phyloP scores from a whole-genome alignment of 1,284 basidiomycete genomes.

The Moesziomyces parantarcticus region DNA sequence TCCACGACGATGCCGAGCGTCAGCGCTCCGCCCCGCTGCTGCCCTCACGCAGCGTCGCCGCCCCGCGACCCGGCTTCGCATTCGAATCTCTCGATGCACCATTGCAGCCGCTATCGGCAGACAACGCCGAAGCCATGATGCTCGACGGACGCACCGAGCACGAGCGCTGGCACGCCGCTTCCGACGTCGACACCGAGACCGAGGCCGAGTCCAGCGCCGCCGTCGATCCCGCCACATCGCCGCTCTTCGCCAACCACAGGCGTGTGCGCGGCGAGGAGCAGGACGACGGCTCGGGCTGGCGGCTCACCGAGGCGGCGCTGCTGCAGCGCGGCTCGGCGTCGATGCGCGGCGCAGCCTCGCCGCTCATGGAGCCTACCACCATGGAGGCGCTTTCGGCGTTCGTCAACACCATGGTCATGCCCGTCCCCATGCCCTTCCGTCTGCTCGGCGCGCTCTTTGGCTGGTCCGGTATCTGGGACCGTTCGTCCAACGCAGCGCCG shows the following conservation, averaged over 20 bases:
- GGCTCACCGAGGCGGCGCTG: constrained; percentile 42
- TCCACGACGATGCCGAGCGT: constrained; percentile 26
- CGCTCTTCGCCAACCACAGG: constrained; percentile 35
- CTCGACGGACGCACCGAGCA: constrained; percentile 29
- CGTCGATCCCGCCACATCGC: constrained; percentile 22
- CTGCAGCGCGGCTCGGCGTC: constrained; percentile 25
- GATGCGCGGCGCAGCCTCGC: constrained; percentile 8
- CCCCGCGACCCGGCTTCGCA: constrained; percentile 17
- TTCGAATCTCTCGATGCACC: constrained; percentile 30
- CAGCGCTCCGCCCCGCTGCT: constrained; percentile 7
- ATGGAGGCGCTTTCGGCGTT: constrained; percentile 47
- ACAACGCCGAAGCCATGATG: constrained; percentile 18
- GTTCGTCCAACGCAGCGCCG: not conserved
- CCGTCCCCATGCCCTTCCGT: constrained; percentile 46
- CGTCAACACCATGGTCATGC: constrained; percentile 51
- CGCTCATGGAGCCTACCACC: constrained; percentile 41
- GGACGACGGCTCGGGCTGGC: not conserved
- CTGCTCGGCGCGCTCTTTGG: constrained; percentile 41
- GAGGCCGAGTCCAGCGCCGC: not conserved
- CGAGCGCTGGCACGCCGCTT: constrained; percentile 12
- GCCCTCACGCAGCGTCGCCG: not conserved
- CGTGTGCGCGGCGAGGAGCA: constrained; percentile 29
- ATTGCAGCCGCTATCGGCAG: constrained; percentile 10
- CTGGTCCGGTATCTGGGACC: constrained; percentile 34
- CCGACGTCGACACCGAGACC: constrained; percentile 6